Evolutionary conservation across 805 yeast species (phyloP).

Genomic region (Suhomyces kilbournensis): DNA sequence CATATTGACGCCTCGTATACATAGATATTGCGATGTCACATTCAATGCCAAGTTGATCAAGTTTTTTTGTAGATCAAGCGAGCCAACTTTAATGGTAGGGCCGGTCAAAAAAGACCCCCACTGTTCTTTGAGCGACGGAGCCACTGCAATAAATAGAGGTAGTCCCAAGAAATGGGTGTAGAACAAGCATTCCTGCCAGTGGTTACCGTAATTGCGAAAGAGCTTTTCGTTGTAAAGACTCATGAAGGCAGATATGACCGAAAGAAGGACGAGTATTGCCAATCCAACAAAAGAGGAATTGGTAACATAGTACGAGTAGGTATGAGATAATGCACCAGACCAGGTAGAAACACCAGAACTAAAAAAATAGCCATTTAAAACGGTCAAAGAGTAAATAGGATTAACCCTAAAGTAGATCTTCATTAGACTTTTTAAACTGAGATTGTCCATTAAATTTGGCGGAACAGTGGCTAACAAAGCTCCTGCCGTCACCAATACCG

Average conservation of each 20-base stretch:
- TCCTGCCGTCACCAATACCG: slow-evolving; percentile 53
- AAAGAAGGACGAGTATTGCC: slow-evolving; percentile 42
- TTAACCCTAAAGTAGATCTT: not conserved
- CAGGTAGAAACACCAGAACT: too few relatives aligned
- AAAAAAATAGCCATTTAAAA: too few relatives aligned
- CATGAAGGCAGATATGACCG: slow-evolving; percentile 52
- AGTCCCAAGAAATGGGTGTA: slow-evolving; percentile 56
- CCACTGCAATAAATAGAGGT: slow-evolving; percentile 47
- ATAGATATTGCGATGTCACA: slow-evolving; percentile 33
- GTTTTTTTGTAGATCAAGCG: slow-evolving; percentile 11
- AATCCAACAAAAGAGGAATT: slow-evolving; percentile 28
- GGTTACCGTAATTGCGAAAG: slow-evolving; percentile 47
- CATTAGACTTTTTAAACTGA: not conserved
- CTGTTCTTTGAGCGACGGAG: slow-evolving; percentile 17
- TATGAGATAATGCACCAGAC: not conserved
- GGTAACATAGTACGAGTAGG: not conserved
- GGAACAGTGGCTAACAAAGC: slow-evolving; percentile 41
- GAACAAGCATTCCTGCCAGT: slow-evolving; percentile 66
- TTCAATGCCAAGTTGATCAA: slow-evolving; percentile 14
- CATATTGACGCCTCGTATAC: slow-evolving; percentile 66
- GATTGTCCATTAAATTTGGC: not conserved
- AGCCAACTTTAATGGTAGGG: not conserved
- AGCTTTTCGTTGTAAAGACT: slow-evolving; percentile 57
- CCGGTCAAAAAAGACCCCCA: slow-evolving; percentile 4
- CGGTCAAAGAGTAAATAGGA: not conserved